Percentiles rank a stretch among this genome's conserved stretches.
phyloP scores from a whole-genome alignment of 148 eudicot species.

The Camellia sinensis region DNA sequence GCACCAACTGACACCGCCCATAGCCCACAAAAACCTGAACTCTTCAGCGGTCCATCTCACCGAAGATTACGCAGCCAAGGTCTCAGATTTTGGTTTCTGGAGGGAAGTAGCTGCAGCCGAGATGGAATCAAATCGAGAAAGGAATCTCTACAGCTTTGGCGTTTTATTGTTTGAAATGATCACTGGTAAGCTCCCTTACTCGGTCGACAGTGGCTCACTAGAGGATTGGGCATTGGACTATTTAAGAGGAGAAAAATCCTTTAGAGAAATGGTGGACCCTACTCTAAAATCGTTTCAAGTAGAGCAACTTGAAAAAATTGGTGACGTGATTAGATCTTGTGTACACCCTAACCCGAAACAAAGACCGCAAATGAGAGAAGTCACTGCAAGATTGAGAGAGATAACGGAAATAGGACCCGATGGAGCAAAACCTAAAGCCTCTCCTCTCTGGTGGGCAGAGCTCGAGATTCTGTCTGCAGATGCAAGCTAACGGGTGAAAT shows the following conservation, averaged over 20 bases:
- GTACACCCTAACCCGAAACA: conserved; percentile 38
- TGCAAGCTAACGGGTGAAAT: conserved; percentile 24
- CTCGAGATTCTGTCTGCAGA: conserved; percentile 54
- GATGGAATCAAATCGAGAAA: conserved; percentile 35
- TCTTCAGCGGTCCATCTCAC: conserved; percentile 66
- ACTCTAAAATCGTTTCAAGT: conserved; percentile 45
- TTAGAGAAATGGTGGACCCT: conserved; percentile 65
- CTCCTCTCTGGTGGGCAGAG: conserved; percentile 92
- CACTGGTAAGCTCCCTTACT: conserved; percentile 66
- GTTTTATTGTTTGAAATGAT: conserved; percentile 67
- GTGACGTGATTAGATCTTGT: conserved; percentile 60
- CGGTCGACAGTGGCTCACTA: conserved; percentile 28
- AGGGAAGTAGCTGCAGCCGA: conserved; percentile 39
- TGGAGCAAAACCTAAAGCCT: conserved; percentile 58
- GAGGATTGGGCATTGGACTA: conserved; percentile 67
- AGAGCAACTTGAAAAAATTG: conserved; percentile 53
- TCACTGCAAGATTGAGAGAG: conserved; percentile 57
- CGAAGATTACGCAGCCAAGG: conserved; percentile 86
- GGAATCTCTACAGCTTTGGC: conserved; percentile 72
- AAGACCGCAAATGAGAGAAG: conserved; percentile 64
- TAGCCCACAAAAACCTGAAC: conserved; percentile 54
- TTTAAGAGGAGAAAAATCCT: conserved; percentile 41
- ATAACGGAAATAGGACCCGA: conserved; percentile 57
- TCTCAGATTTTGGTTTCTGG: conserved; percentile 74
- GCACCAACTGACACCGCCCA: conserved; percentile 65